Conservation (phyloP, 164 flowering plant genomes). For the Vitis labrusca region DNA sequence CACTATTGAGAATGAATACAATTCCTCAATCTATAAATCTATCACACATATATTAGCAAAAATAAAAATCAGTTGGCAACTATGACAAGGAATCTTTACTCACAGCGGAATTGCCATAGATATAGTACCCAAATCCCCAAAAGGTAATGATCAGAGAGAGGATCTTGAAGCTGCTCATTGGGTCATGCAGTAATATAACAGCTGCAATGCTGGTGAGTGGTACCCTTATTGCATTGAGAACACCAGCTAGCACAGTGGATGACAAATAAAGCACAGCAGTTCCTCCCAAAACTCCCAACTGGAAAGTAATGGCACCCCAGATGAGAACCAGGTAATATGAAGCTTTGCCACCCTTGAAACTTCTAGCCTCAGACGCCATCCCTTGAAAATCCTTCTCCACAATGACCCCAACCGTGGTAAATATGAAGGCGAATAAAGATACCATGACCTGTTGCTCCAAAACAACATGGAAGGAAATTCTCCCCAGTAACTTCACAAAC, state of each 20-base stretch:
- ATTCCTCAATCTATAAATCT: too few relatives aligned
- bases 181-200: conserved; percentile 67
- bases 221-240: conserved; percentile 80
- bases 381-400: conserved; percentile 55
- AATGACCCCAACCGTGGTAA: conserved; percentile 73
- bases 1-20: background rate
- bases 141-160: conserved; percentile 76
- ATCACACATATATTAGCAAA: background rate
- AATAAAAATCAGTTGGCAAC: background rate
- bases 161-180: conserved; percentile 92
- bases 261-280: conserved; percentile 74
- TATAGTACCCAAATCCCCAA: conserved; percentile 85
- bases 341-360: conserved; percentile 57
- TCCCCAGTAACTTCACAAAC: conserved; percentile 67
- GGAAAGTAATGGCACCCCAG: conserved; percentile 81
- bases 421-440: conserved; percentile 64
- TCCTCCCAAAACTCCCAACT: conserved; percentile 75
- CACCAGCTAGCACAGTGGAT: conserved; percentile 86
- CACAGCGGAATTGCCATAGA: conserved; percentile 50
- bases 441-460: conserved; percentile 96
- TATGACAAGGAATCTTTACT: conserved; percentile 27
- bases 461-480: conserved; percentile 84
- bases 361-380: conserved; percentile 63
- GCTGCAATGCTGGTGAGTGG: conserved; percentile 90
- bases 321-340: conserved; percentile 64